Conservation (phyloP, 2,329 filamentous ascomycete species). For the Falciphora oryzae region DNA sequence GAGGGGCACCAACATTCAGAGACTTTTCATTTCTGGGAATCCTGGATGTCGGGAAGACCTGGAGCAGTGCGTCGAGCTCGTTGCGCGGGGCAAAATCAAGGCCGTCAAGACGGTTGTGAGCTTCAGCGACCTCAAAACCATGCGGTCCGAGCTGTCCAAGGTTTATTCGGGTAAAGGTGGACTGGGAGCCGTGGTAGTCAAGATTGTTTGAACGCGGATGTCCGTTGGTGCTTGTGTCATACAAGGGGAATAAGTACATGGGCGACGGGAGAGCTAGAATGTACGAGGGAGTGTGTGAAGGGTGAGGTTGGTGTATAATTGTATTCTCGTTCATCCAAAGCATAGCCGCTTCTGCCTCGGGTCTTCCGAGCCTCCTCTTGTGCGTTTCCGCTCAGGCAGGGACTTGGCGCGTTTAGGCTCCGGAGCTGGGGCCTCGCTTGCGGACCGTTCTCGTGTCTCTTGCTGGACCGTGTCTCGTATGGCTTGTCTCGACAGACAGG, state of each 20-base stretch:
- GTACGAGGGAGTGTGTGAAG: not conserved
- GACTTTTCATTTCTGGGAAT: slow-evolving; percentile 40
- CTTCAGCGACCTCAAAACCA: slow-evolving; percentile 36
- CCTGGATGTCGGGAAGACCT: slow-evolving; percentile 34
- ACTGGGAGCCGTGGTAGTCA: slow-evolving; percentile 36
- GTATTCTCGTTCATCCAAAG: slow-evolving; percentile 34
- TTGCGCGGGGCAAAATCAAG: slow-evolving; percentile 37
- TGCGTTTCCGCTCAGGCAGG: slow-evolving; percentile 30
- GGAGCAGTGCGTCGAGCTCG: slow-evolving; percentile 32
- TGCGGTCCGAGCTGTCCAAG: slow-evolving; percentile 34
- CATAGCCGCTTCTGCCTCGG: slow-evolving; percentile 47
- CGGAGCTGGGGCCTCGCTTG: slow-evolving; percentile 25
- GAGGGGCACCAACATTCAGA: slow-evolving; percentile 37
- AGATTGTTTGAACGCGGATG: slow-evolving; percentile 18
- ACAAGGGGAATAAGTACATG: not conserved
- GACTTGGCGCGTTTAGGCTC: slow-evolving; percentile 31
- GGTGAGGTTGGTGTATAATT: not conserved
- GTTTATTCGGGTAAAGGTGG: slow-evolving; percentile 36
- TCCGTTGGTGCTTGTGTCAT: not conserved
- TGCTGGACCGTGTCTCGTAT: slow-evolving; percentile 75
- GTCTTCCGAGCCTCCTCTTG: slow-evolving; percentile 24
- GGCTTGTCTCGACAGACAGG: slow-evolving; percentile 78
- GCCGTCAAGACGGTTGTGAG: slow-evolving; percentile 34
- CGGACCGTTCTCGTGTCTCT: slow-evolving; percentile 15
- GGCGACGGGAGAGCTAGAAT: not conserved